Evolutionary conservation across 2,329 filamentous ascomycete species (phyloP).

Genomic region (Magnaporthales sp.): DNA sequence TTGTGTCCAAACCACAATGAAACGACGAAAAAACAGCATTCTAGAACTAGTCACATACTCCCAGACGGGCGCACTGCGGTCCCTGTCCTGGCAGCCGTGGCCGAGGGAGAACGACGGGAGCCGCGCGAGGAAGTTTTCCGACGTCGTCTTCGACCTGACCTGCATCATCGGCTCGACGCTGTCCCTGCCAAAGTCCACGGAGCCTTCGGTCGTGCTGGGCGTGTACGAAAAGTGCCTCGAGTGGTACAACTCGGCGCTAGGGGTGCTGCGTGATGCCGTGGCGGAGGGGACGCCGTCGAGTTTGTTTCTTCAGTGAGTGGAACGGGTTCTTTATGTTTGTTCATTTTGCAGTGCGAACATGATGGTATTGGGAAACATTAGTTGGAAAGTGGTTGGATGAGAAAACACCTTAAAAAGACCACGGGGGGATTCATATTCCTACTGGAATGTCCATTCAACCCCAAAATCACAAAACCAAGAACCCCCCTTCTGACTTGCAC

Average conservation of each 20-base stretch:
- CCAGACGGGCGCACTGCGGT: not conserved
- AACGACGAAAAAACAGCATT: not conserved
- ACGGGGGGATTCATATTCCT: too few relatives aligned
- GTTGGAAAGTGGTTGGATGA: too few relatives aligned
- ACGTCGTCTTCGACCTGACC: constrained; percentile 1
- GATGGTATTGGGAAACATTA: too few relatives aligned
- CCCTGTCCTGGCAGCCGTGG: not conserved
- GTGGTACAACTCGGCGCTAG: constrained; percentile 6
- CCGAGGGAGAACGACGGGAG: not conserved
- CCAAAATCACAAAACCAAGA: too few relatives aligned
- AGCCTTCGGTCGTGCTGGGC: not conserved
- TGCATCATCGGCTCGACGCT: not conserved
- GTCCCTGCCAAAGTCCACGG: not conserved
- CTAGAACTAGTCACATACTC: not conserved
- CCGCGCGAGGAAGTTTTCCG: not conserved
- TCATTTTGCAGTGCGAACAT: too few relatives aligned
- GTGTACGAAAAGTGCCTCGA: constrained; percentile 6
- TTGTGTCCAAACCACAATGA: not conserved
- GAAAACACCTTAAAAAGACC: too few relatives aligned
- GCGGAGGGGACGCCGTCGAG: constrained; percentile 1
- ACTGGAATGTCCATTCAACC: too few relatives aligned
- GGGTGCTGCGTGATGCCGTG: not conserved
- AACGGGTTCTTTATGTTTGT: not conserved
- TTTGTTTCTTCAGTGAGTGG: constrained; percentile 7
- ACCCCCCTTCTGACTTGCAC: too few relatives aligned